A percentile compares a stretch with the other conserved stretches of the same genome.
Evolutionary conservation across 176 grass and related monocot genomes (phyloP).

Genomic region (Carex parvula): DNA sequence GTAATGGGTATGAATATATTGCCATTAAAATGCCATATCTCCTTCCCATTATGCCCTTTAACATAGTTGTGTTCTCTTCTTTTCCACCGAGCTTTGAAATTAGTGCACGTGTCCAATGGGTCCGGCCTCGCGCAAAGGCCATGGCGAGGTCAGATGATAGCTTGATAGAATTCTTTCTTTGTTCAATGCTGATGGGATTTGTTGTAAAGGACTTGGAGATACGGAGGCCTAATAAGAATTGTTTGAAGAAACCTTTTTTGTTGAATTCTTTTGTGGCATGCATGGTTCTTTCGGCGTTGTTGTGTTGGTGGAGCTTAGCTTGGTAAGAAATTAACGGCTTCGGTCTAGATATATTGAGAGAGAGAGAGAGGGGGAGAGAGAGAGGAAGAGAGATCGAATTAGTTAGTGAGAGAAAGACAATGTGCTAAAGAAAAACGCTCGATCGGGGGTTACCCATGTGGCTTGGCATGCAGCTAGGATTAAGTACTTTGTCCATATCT

Average conservation of each 20-base stretch:
- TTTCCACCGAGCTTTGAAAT: too few species aligned
- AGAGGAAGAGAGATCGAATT: background rate
- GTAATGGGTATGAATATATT: too few species aligned
- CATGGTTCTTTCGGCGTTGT: conserved; percentile 34
- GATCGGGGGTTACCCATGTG: conserved; percentile 22
- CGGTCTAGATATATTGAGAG: conserved; percentile 19
- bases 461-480: conserved; percentile 30
- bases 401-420: background rate
- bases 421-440: background rate
- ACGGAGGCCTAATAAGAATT: conserved; percentile 47
- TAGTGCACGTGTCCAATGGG: too few species aligned
- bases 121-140: too few species aligned
- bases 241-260: conserved; percentile 45
- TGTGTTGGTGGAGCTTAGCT: conserved; percentile 7
- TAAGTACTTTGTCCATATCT: conserved; percentile 31
- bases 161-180: conserved; percentile 55
- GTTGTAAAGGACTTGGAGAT: background rate
- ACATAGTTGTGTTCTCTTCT: too few species aligned
- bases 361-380: conserved; percentile 2
- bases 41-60: too few species aligned
- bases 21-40: too few species aligned
- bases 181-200: conserved; percentile 26
- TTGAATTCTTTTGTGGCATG: conserved; percentile 32
- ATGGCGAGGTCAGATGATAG: background rate
- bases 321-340: conserved; percentile 17